Percentiles rank a stretch among this genome's conserved stretches.
phyloP scores from a whole-genome alignment of 2,329 filamentous ascomycete genomes.

The Fusarium torreyae region DNA sequence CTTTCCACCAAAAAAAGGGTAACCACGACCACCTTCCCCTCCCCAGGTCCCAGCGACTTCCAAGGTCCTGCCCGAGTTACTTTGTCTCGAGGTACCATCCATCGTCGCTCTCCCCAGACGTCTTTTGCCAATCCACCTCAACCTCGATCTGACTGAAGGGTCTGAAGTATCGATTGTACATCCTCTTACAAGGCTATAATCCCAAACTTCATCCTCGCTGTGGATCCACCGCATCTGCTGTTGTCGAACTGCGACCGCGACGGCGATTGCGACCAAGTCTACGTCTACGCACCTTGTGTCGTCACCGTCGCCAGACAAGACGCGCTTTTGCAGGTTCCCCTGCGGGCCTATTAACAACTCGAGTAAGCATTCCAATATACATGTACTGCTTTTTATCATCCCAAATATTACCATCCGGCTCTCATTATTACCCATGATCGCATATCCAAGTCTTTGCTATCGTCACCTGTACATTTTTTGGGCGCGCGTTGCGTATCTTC shows the following conservation, averaged over 20 bases:
- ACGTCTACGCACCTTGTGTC: slow-evolving; percentile 33
- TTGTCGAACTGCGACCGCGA: slow-evolving; percentile 21
- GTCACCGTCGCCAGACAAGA: slow-evolving; percentile 40
- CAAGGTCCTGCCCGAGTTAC: slow-evolving; percentile 57
- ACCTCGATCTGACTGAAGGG: slow-evolving; percentile 38
- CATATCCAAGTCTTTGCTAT: slow-evolving; percentile 3
- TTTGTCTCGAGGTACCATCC: slow-evolving; percentile 59
- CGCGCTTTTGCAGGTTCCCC: slow-evolving; percentile 40
- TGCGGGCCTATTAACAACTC: slow-evolving; percentile 12
- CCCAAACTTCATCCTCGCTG: slow-evolving; percentile 37
- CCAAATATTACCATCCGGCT: background rate
- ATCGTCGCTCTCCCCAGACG: slow-evolving; percentile 48
- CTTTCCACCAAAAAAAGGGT: slow-evolving; percentile 55
- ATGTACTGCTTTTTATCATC: slow-evolving; percentile 8
- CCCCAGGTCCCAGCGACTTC: slow-evolving; percentile 52
- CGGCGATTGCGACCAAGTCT: slow-evolving; percentile 29
- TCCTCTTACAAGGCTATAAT: slow-evolving; percentile 32
- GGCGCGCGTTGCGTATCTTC: slow-evolving; percentile 36
- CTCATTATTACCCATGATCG: background rate
- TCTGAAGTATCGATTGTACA: slow-evolving; percentile 44
- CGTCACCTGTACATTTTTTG: slow-evolving; percentile 20
- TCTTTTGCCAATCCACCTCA: slow-evolving; percentile 44
- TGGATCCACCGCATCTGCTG: slow-evolving; percentile 48
- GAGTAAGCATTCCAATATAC: slow-evolving; percentile 37
- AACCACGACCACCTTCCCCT: slow-evolving; percentile 54